Base-by-base conservation (phyloP, 169 alveolate genomes). In the Perkinsus olseni region DNA sequence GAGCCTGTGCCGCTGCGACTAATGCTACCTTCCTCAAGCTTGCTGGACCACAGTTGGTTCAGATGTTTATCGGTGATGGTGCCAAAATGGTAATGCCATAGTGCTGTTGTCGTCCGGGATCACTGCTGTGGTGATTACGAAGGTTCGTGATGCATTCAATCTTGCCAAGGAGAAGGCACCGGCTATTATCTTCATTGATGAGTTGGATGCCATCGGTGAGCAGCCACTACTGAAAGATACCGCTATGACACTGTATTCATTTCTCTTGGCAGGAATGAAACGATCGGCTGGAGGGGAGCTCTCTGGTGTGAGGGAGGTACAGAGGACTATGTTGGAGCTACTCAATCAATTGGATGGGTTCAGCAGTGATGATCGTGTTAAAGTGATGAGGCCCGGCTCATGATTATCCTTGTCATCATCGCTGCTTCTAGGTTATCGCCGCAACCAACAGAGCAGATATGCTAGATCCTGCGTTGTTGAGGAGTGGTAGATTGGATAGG, bases 31-130 rank as follows among this genome's bases (percentile, higher is more conserved):
- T 99, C 96, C 96, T 99, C 93, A 98, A 99, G 93, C 96, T 99
- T 62, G 99, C 99, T 1, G 99, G 99, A 0, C 99, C 99, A 20
- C 99, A 99, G 95, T 97, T 99, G 38, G 99, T 99, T 21, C 99
- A 99, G 95, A 99, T 99, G 99, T 99, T 98, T 96, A 99, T 99
- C 74, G 99, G 99, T 37, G 99, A 99, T 94, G 99, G 99, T 17
- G 99, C 99, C 34, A 98, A 99, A 95, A 98, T 99, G 99, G 99
- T 98, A 34, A 38, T 17, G 11, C 11, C 74, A 21, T 50, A 17
- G 13, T 50, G 74, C 74, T 50, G n/a, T 50, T 13, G n/a, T 50
- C 74, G n/a, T 50, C 74, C 13, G 13, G 74, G 74, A 50, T 13
- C n/a, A 50, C n/a, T 50, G 74, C 74, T 50, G 74, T 50, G 38